Evolutionary conservation across 2,329 filamentous ascomycete species (phyloP), one percentile per base, ranked within the genome.

Genomic region (Verticillium albo-atrum): DNA sequence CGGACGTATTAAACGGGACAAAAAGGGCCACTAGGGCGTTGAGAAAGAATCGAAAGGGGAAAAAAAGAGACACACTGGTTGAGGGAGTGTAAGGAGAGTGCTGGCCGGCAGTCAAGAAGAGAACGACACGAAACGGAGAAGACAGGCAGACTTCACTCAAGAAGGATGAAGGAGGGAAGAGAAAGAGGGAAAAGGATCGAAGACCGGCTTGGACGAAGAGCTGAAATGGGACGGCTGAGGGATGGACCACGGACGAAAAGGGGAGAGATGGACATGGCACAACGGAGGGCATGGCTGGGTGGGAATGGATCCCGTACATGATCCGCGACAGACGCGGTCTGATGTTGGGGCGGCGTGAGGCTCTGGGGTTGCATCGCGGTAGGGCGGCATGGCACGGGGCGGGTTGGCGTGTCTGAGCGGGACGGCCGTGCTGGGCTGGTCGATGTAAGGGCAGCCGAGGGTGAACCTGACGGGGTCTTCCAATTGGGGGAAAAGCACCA

Each of bases 81-180:
- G 25, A 55, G 55, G 53, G 56, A 58, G 50, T 30, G 42, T n/a
- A 27, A 55, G 25, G 54, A 42, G 51, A 42, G 51, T 28, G 51
- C 51, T 53, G 51, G 51, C 51, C 51, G 25, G 51, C 54, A 35
- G 17, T n/a, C 52, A 12, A 57, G 61, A 58, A 62, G 52, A 26
- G 58, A 59, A 50, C 14, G 42, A 61, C 35, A 59, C 51, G 34
- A 58, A 61, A 60, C 56, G 20, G 56, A 62, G 52, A 54, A 42
- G 59, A 32, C 30, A 52, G 50, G 61, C 56, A 60, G 61, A 50
- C 42, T 50, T 50, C 17, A 50, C 42, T 50, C 42, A 55, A 54
- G 60, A 54, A 32, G 30, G 30, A 58, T 42, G 35, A 57, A 34
- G 54, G 30, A 35, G 47, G 20, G 35, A 56, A 37, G 42, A 51